These are phyloP conservation scores for Coemansia guatemalensis DNA, from an alignment of 192 early-diverging fungal genomes.

Conservation along the genomic window DNA sequence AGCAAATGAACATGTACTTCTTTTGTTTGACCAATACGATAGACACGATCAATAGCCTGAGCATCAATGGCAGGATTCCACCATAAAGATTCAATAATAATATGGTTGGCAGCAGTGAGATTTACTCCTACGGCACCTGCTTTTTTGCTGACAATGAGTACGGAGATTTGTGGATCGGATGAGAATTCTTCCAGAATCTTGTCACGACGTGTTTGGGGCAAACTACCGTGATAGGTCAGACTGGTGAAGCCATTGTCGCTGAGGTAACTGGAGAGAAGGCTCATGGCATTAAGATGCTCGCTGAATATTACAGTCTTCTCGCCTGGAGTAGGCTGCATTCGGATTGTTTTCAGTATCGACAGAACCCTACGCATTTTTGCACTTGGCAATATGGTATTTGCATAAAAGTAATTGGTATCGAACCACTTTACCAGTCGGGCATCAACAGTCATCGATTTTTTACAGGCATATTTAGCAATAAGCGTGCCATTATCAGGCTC, in stretches of 20 bases:
- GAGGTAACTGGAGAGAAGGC: neutral
- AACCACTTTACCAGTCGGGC: no score
- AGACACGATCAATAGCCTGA: conserved; percentile 89
- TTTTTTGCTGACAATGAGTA: conserved; percentile 68
- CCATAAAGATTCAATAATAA: conserved; percentile 82
- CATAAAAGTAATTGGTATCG: no score
- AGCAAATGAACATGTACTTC: conserved; percentile 91
- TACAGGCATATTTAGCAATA: no score
- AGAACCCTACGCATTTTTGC: conserved; percentile 19
- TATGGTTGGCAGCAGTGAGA: conserved; percentile 61
- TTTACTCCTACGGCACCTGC: conserved; percentile 76
- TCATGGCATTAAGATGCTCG: conserved; percentile 8
- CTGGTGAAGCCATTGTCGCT: neutral
- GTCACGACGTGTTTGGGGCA: conserved; percentile 40
- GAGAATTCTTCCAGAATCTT: conserved; percentile 44
- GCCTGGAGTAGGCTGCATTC: neutral
- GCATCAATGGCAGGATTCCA: conserved; percentile 92
- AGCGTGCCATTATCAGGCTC: no score
- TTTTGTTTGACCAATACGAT: conserved; percentile 94
- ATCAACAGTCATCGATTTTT: no score
- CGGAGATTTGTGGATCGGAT: conserved; percentile 18
- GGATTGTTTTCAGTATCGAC: conserved; percentile 15
- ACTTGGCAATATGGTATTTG: conserved; percentile 1
- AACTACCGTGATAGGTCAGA: conserved; percentile 48
- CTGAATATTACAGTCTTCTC: conserved; percentile 32